Percentiles rank a stretch among this genome's conserved stretches.
Evolutionary conservation across 345 rosid species (phyloP).

Genomic region (Hibiscus trionum): DNA sequence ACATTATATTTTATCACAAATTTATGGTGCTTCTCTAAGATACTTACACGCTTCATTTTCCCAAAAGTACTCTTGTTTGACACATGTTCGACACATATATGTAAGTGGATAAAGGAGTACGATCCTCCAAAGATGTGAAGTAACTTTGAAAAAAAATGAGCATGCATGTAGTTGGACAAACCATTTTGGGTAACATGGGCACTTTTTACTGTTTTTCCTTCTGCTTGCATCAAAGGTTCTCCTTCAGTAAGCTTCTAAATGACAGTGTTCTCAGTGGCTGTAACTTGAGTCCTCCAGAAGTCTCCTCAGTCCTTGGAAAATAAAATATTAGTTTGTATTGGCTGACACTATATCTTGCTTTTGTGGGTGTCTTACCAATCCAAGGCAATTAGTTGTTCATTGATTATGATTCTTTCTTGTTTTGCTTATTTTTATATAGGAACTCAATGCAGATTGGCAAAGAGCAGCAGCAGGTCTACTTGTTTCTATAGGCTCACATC

Average conservation of each 20-base stretch:
- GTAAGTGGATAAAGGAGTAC: no score
- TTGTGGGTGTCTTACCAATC: neutral
- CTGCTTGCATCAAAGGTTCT: neutral
- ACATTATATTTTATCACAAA: neutral
- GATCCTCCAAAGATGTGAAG: no score
- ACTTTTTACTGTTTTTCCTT: neutral
- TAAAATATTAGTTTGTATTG: neutral
- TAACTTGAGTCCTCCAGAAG: conserved; percentile 2
- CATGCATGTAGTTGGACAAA: neutral
- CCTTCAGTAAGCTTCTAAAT: neutral
- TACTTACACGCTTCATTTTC: neutral
- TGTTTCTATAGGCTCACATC: conserved; percentile 86
- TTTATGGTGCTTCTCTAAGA: neutral
- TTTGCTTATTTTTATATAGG: conserved; percentile 36
- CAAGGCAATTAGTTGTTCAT: conserved; percentile 3
- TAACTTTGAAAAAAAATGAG: neutral
- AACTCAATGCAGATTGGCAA: conserved; percentile 90
- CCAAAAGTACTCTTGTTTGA: neutral
- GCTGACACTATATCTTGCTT: neutral
- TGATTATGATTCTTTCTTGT: neutral
- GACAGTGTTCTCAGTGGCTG: neutral
- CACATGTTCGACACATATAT: no score
- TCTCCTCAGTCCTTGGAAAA: neutral
- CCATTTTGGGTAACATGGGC: neutral
- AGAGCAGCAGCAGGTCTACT: conserved; percentile 81